phyloP scores from a whole-genome alignment of 164 flowering plant species.

The Akebia trifoliata region DNA sequence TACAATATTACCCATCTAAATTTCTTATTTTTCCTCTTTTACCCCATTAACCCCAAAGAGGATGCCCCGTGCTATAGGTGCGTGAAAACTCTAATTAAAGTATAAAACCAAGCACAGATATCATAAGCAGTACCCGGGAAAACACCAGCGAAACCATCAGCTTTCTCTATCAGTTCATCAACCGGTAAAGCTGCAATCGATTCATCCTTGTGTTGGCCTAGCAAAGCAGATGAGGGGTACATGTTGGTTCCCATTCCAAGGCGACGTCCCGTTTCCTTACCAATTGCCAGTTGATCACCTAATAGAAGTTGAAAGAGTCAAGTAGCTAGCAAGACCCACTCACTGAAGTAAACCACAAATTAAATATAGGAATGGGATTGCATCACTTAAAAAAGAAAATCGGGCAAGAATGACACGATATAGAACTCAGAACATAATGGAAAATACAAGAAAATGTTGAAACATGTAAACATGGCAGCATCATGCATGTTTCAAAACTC shows the following conservation, averaged over 20 bases:
- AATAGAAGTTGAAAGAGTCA: constrained; percentile 5
- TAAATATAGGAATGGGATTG: not conserved
- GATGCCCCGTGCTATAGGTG: too few species aligned
- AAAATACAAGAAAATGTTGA: not conserved
- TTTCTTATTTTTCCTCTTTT: too few species aligned
- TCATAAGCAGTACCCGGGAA: constrained; percentile 58
- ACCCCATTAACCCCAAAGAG: too few species aligned
- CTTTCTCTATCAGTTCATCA: constrained; percentile 88
- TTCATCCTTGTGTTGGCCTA: constrained; percentile 77
- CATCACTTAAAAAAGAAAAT: not conserved
- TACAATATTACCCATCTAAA: too few species aligned
- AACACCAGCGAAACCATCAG: constrained; percentile 95
- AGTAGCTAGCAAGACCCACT: too few species aligned
- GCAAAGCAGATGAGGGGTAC: constrained; percentile 86
- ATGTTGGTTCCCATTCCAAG: constrained; percentile 94
- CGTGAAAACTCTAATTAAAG: too few species aligned
- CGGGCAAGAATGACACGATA: not conserved
- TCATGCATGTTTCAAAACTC: too few species aligned
- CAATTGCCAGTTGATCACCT: constrained; percentile 92
- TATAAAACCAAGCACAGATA: not conserved
- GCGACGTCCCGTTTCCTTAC: constrained; percentile 84
- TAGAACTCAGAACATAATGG: too few species aligned
- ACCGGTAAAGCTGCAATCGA: constrained; percentile 68
- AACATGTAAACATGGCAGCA: too few species aligned
- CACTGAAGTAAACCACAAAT: not conserved